A percentile compares a stretch with the other conserved stretches of the same genome.
Evolutionary conservation across 441 rosid genomes (phyloP).

Genomic region (Gossypium trilobum): DNA sequence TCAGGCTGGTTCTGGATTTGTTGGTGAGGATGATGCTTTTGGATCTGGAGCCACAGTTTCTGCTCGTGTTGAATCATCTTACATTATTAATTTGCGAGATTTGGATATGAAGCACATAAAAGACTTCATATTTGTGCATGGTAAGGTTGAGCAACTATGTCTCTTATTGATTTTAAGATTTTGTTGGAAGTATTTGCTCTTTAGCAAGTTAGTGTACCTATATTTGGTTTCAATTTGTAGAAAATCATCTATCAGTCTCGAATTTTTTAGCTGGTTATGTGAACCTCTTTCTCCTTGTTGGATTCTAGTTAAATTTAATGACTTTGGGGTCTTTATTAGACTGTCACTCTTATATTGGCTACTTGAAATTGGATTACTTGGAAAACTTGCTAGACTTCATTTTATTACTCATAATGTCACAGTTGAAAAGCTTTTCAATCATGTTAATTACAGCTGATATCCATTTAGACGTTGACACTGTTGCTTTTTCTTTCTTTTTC

Average conservation of each 20-base stretch:
- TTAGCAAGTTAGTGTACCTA: neutral
- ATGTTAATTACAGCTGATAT: neutral
- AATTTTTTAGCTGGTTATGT: neutral
- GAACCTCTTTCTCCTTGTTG: neutral
- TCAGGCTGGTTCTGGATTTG: slow-evolving; percentile 85
- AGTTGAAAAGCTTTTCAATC: slow-evolving; percentile 4
- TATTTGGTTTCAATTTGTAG: neutral
- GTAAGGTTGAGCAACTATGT: slow-evolving; percentile 39
- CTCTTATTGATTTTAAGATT: slow-evolving; percentile 4
- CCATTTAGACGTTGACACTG: neutral
- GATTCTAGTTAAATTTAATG: neutral
- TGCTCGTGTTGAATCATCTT: slow-evolving; percentile 77
- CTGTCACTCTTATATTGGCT: neutral
- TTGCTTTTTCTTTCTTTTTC: neutral
- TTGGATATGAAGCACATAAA: slow-evolving; percentile 83
- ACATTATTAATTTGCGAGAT: slow-evolving; percentile 73
- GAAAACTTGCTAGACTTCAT: slow-evolving; percentile 3
- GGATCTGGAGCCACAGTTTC: slow-evolving; percentile 61
- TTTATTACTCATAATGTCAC: slow-evolving; percentile 11
- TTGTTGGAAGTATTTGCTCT: neutral
- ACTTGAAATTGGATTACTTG: neutral
- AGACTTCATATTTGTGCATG: slow-evolving; percentile 88
- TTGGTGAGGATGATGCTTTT: slow-evolving; percentile 74
- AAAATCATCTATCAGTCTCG: neutral
- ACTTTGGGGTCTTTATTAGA: neutral